Percentiles rank a stretch among this genome's conserved stretches.
Conservation (phyloP, 768 basidiomycete species). For the Krasilnikovozyma curviuscula region DNA sequence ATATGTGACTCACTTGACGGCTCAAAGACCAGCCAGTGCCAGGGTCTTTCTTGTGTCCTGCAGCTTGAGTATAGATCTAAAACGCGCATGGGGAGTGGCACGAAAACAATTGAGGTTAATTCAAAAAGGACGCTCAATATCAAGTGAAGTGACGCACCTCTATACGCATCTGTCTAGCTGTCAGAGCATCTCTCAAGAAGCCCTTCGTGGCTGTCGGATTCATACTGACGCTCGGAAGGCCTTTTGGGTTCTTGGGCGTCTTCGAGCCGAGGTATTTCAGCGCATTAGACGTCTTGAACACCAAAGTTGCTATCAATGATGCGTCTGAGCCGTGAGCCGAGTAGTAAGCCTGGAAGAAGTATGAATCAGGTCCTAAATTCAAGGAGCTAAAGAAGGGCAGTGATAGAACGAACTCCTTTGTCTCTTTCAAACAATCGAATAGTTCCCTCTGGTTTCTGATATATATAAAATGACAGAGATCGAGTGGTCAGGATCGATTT, state of each 20-base stretch:
- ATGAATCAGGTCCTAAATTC: slow-evolving; percentile 1
- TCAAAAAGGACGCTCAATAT: slow-evolving; percentile 34
- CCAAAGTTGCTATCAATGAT: slow-evolving; percentile 46
- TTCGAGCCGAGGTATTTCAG: slow-evolving; percentile 63
- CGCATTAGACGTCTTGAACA: slow-evolving; percentile 57
- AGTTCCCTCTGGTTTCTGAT: slow-evolving; percentile 38
- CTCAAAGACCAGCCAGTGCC: not conserved
- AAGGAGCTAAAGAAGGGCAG: too few species aligned
- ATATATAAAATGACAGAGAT: not conserved
- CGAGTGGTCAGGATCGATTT: not conserved
- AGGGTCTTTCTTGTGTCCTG: slow-evolving; percentile 1
- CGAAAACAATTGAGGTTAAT: not conserved
- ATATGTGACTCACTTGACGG: slow-evolving; percentile 16
- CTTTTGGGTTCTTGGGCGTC: slow-evolving; percentile 19
- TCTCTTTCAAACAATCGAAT: slow-evolving; percentile 70
- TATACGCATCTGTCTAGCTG: slow-evolving; percentile 67
- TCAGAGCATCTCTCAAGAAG: slow-evolving; percentile 74
- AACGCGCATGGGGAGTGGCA: not conserved
- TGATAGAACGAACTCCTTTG: not conserved
- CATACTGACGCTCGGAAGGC: slow-evolving; percentile 57
- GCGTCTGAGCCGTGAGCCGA: slow-evolving; percentile 80
- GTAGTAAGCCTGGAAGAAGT: slow-evolving; percentile 41
- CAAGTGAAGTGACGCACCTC: slow-evolving; percentile 81
- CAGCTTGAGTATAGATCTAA: slow-evolving; percentile 9
- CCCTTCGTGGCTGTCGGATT: slow-evolving; percentile 55